phyloP scores from a whole-genome alignment of 495 filamentous ascomycete genomes.

The Lineolata rhizophorae region DNA sequence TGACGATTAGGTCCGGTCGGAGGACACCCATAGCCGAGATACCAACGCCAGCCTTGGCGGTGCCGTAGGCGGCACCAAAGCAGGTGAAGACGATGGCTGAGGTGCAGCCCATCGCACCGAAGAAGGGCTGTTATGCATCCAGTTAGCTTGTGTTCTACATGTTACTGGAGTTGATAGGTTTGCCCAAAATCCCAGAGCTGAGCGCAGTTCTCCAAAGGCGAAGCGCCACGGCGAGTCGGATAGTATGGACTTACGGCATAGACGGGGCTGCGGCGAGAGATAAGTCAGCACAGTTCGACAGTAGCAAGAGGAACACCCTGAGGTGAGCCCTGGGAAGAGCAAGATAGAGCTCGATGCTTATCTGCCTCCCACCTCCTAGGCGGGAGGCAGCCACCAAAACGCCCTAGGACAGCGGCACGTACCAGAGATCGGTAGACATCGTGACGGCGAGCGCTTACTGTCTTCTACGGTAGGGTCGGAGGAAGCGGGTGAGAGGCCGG shows the following conservation, averaged over 20 bases:
- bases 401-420: conserved; percentile 11
- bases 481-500: conserved; percentile 3
- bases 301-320: neutral
- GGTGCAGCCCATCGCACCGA: conserved; percentile 97
- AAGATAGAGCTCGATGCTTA: neutral
- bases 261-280: conserved; percentile 47
- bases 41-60: conserved; percentile 96
- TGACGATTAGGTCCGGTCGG: conserved; percentile 93
- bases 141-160: too few relatives aligned
- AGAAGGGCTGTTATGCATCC: conserved; percentile 63
- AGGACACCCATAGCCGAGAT: conserved; percentile 97
- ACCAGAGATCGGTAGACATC: conserved; percentile 48
- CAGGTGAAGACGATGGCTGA: conserved; percentile 98
- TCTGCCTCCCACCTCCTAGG: too few relatives aligned
- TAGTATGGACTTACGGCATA: conserved; percentile 50
- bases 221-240: neutral
- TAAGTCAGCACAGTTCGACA: conserved; percentile 19
- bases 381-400: conserved; percentile 12
- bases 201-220: conserved; percentile 13
- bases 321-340: conserved; percentile 2
- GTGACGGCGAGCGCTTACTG: conserved; percentile 14
- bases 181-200: too few relatives aligned
- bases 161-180: too few relatives aligned
- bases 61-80: conserved; percentile 95
- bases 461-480: conserved; percentile 1